Evolutionary conservation across 345 rosid genomes (phyloP).

Genomic region (Tarenaya hassleriana): DNA sequence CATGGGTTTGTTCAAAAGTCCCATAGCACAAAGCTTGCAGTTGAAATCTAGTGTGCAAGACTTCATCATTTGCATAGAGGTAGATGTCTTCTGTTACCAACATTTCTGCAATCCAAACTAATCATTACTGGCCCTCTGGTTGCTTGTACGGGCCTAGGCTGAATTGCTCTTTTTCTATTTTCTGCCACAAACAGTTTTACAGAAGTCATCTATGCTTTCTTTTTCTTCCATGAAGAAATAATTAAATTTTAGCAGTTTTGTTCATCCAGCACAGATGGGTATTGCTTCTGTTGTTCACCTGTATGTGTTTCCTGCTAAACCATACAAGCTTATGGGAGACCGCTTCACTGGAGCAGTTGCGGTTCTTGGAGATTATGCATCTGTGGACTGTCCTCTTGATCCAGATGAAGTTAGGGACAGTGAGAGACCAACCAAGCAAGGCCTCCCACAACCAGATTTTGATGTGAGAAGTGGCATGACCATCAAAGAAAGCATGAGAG

Average conservation of each 20-base stretch:
- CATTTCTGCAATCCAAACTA: slow-evolving; percentile 1
- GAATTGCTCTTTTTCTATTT: neutral
- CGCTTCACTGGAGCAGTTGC: slow-evolving; percentile 66
- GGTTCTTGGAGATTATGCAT: slow-evolving; percentile 93
- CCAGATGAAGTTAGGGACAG: slow-evolving; percentile 98
- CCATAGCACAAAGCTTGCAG: slow-evolving; percentile 78
- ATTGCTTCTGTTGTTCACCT: slow-evolving; percentile 94
- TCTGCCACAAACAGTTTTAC: too few species aligned
- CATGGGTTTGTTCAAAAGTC: slow-evolving; percentile 77
- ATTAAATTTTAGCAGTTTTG: slow-evolving; percentile 35
- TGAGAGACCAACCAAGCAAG: slow-evolving; percentile 90
- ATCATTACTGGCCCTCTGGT: slow-evolving; percentile 6
- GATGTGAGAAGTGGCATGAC: slow-evolving; percentile 81
- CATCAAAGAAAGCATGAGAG: slow-evolving; percentile 83
- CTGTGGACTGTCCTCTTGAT: slow-evolving; percentile 85
- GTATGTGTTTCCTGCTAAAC: slow-evolving; percentile 87
- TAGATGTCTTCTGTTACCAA: slow-evolving; percentile 34
- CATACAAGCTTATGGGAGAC: slow-evolving; percentile 89
- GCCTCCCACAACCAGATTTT: slow-evolving; percentile 74
- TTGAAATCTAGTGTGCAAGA: slow-evolving; percentile 89
- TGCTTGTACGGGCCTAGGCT: neutral
- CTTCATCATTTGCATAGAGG: slow-evolving; percentile 98
- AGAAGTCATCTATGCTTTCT: slow-evolving; percentile 10
- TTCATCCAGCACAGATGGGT: slow-evolving; percentile 92
- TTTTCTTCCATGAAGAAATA: slow-evolving; percentile 15